Evolutionary conservation across 2,329 filamentous ascomycete species (phyloP), one percentile per base, ranked within the genome.

Genomic region (Neonectria coccinea): DNA sequence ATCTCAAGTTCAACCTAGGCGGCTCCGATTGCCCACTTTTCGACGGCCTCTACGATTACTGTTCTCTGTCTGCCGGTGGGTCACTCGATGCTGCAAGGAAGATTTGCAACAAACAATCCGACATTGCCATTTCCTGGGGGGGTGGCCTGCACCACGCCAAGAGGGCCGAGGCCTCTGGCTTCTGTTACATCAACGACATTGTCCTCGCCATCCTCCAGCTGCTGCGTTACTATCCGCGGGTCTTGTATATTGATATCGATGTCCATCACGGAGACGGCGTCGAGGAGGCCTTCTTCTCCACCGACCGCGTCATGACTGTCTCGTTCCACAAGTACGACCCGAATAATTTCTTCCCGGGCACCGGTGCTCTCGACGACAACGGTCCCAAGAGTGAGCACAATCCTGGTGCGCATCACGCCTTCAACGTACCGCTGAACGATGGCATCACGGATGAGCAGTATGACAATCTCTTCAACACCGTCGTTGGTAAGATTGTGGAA

Each of bases 101-200:
- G 77, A 89, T 99, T 41, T 92, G 91, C 76, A 91, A 92, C 74
- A 86, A 90, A 52, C 92, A 97, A 80, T 93, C 94, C 31, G 93
- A 98, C 75, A 97, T 99, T 76, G 96, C 96, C 59, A 94, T 99
- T 75, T 97, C 97, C 74, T 99, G 96, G 96, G 96, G 94, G 18
- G 96, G 96, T 39, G 96, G 96, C 11, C 86, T 99, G 31, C 96
- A 99, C 79, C 96, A 99, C 76, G 96, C 96, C 50, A 97, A 98
- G 80, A 96, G 95, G 77, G 89, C 91, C 57, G 94, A 97, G 80
- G 95, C 96, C 0, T 95, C 92, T 14, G 96, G 96, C 0, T 99
- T 99, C 80, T 99, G 96, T 82, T 99, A 99, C 81, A 94, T 98
- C 81, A 99, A 99, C 79, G 96, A 99, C 79, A 98, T 98, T 73